These are phyloP conservation scores for Sordariomycetes sp. DNA, from an alignment of 2,329 filamentous ascomycete genomes.

Conservation along the genomic window DNA sequence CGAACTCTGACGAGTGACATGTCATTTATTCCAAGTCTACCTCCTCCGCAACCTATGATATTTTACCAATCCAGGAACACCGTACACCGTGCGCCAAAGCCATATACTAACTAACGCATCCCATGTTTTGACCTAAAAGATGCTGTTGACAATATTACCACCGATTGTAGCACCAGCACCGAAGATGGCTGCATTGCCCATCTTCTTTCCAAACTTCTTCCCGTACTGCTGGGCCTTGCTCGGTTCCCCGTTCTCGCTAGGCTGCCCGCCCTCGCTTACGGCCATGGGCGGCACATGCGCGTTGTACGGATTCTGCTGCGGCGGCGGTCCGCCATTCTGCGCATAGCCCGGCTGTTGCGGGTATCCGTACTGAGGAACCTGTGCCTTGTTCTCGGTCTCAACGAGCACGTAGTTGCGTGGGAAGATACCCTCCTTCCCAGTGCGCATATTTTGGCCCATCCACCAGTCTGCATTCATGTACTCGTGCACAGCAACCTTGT, in stretches of 20 bases:
- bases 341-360: constrained; percentile 22
- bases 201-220: constrained; percentile 95
- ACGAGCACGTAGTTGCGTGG: constrained; percentile 81
- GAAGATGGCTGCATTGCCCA: constrained; percentile 73
- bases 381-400: constrained; percentile 49
- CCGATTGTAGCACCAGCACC: constrained; percentile 89
- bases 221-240: constrained; percentile 63
- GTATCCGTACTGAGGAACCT: constrained; percentile 28
- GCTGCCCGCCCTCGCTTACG: constrained; percentile 48
- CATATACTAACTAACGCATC: background rate
- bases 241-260: constrained; percentile 31
- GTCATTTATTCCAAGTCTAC: too few species aligned
- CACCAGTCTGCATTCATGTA: constrained; percentile 98
- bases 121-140: constrained; percentile 65
- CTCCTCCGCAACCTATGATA: too few species aligned
- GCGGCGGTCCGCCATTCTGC: constrained; percentile 30
- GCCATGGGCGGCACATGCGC: constrained; percentile 66
- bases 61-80: background rate
- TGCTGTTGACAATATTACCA: constrained; percentile 81
- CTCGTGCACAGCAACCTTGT: constrained; percentile 71
- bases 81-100: background rate
- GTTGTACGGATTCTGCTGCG: constrained; percentile 54
- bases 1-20: too few species aligned
- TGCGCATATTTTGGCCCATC: constrained; percentile 79
- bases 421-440: constrained; percentile 84